These are phyloP conservation scores for Botryobasidium botryosum DNA, from an alignment of 768 basidiomycete species.

Conservation along the genomic window DNA sequence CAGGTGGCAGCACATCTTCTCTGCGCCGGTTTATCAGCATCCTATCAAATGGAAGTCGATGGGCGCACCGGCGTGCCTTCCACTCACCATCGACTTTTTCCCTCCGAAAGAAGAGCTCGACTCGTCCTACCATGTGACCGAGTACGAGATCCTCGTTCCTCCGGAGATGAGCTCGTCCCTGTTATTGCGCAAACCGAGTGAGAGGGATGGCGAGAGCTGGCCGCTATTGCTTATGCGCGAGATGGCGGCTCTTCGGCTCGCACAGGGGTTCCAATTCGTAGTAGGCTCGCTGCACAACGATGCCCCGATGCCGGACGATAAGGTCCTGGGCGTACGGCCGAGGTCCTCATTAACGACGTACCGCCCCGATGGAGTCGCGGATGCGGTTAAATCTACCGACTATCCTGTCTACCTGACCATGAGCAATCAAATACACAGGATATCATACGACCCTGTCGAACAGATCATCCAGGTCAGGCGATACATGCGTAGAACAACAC, in stretches of 20 bases:
- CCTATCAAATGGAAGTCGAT: slow-evolving; percentile 87
- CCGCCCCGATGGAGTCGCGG: slow-evolving; percentile 20
- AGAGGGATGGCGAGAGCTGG: slow-evolving; percentile 11
- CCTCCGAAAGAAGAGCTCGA: slow-evolving; percentile 62
- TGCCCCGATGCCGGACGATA: slow-evolving; percentile 32
- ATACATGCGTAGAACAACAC: slow-evolving; percentile 47
- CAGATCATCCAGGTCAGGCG: slow-evolving; percentile 77
- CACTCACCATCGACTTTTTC: slow-evolving; percentile 79
- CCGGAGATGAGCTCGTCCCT: slow-evolving; percentile 77
- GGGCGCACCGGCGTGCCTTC: slow-evolving; percentile 71
- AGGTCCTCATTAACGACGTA: slow-evolving; percentile 40
- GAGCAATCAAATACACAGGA: slow-evolving; percentile 87
- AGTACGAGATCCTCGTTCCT: slow-evolving; percentile 77
- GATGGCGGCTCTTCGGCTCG: slow-evolving; percentile 82
- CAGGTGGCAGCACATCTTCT: slow-evolving; percentile 80
- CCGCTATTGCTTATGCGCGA: slow-evolving; percentile 74
- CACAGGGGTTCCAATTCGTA: slow-evolving; percentile 91
- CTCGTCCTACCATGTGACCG: slow-evolving; percentile 59
- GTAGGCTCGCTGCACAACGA: slow-evolving; percentile 27
- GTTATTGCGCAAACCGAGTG: slow-evolving; percentile 39
- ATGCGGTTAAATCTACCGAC: slow-evolving; percentile 17
- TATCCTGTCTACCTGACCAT: slow-evolving; percentile 77
- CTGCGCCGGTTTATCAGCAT: slow-evolving; percentile 54
- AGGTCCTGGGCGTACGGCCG: slow-evolving; percentile 34
- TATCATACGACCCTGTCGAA: slow-evolving; percentile 62